Evolutionary conservation across 495 filamentous ascomycete genomes (phyloP), one percentile per base, ranked within the genome.

Genomic region (Acidomyces sp.): DNA sequence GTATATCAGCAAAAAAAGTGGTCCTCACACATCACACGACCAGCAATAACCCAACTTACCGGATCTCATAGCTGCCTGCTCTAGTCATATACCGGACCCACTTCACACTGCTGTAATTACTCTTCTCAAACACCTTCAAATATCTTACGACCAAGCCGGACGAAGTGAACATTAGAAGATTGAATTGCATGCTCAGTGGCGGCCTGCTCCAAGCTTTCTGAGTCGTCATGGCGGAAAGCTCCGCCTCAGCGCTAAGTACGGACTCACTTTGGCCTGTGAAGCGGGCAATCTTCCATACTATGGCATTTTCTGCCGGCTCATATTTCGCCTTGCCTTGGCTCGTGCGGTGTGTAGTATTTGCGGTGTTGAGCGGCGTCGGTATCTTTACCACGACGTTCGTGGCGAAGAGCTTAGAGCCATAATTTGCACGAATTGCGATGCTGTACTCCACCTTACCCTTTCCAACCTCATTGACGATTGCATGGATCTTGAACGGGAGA

Each of bases 21-120:
- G n/a, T n/a, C n/a, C n/a, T n/a, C n/a, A n/a, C n/a, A n/a, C n/a
- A n/a, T n/a, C n/a, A n/a, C n/a, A n/a, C n/a, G n/a, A n/a, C n/a
- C n/a, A n/a, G n/a, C n/a, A n/a, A n/a, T 15, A 2, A 4, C 15
- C 22, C 12, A 6, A 41, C 47, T 33, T 34, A 83, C 74, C 80
- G 60, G 39, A 83, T 85, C 59, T 84, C 81, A 58, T 85, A 86
- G 56, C 72, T 80, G 12, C 81, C 81, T 13, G 88, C 92, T 34
- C 92, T 71, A 21, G 92, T 99, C 92, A 99, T 99, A 63, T 99
- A 99, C 53, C 92, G 66, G 49, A 99, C 92, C 92, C 92, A 99
- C 57, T 99, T 99, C 7, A 99, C 92, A 51, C 82, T 92, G 41
- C 80, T 87, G 57, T 99, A 99, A 63, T 96, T 95, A 57, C 71